These are phyloP conservation scores for Gynostemma pentaphyllum DNA, from an alignment of 306 rosid genomes.

Conservation along the genomic window DNA sequence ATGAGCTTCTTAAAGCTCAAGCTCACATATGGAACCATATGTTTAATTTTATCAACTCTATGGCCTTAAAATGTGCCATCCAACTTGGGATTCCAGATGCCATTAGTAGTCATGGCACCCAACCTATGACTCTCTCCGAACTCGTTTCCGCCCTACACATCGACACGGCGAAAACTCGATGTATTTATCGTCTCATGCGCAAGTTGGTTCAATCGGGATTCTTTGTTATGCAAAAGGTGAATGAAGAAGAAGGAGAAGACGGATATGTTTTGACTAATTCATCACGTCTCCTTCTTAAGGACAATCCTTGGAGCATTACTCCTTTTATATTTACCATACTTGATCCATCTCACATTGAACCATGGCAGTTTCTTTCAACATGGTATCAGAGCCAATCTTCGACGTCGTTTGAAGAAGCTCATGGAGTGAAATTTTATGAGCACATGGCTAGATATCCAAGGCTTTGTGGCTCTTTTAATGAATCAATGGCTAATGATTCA, in stretches of 20 bases:
- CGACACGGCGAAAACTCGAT: conserved; percentile 19
- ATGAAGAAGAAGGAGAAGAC: conserved; percentile 10
- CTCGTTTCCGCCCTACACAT: conserved; percentile 25
- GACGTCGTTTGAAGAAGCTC: conserved; percentile 24
- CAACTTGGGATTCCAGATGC: conserved; percentile 25
- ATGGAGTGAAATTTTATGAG: conserved; percentile 34
- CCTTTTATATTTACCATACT: conserved; percentile 13
- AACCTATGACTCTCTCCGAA: conserved; percentile 26
- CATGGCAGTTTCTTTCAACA: conserved; percentile 18
- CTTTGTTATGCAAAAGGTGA: conserved; percentile 7
- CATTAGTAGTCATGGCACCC: conserved; percentile 23
- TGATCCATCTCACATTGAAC: conserved; percentile 18
- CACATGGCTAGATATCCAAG: conserved; percentile 10
- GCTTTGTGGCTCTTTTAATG: conserved; percentile 19
- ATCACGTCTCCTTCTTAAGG: conserved; percentile 31
- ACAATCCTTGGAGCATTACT: conserved; percentile 13
- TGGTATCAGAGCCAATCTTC: conserved; percentile 33
- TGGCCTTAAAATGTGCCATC: conserved; percentile 11
- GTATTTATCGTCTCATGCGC: conserved; percentile 36
- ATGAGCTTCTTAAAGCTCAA: conserved; percentile 22
- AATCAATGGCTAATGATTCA: conserved; percentile 42
- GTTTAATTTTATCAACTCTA: conserved; percentile 24
- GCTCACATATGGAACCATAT: conserved; percentile 27
- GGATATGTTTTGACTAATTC: conserved; percentile 32
- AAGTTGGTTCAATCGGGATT: conserved; percentile 32